Evolutionary conservation across 176 grass and related monocot genomes (phyloP).

Genomic region (Oryza punctata): DNA sequence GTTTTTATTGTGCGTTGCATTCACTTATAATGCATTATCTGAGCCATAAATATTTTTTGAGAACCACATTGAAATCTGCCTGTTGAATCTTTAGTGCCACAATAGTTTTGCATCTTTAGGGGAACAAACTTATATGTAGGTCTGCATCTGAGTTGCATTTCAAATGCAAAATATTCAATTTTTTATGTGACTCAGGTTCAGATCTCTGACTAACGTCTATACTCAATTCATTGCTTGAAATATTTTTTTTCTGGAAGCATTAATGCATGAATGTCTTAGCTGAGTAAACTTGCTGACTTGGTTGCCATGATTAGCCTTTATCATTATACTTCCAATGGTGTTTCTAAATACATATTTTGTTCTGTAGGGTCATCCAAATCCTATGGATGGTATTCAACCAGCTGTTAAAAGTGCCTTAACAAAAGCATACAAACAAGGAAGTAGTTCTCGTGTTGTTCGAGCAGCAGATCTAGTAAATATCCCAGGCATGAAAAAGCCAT

Average conservation of each 20-base stretch:
- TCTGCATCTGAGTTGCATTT: not conserved
- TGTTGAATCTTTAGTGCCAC: slow-evolving; percentile 14
- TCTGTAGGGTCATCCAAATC: slow-evolving; percentile 73
- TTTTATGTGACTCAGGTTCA: not conserved
- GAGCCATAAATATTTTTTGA: too few relatives aligned
- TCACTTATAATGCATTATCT: too few relatives aligned
- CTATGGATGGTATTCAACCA: slow-evolving; percentile 89
- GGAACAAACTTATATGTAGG: not conserved
- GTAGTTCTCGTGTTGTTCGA: slow-evolving; percentile 71
- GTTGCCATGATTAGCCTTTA: slow-evolving; percentile 6
- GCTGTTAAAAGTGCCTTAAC: slow-evolving; percentile 94
- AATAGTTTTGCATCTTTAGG: not conserved
- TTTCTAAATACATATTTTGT: slow-evolving; percentile 16
- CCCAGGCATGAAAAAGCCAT: slow-evolving; percentile 79
- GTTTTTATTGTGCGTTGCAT: slow-evolving; percentile 1
- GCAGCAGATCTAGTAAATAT: slow-evolving; percentile 86
- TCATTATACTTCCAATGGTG: not conserved
- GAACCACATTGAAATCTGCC: not conserved
- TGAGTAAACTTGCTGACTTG: slow-evolving; percentile 22
- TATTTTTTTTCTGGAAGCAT: slow-evolving; percentile 13
- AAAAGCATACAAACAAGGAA: slow-evolving; percentile 93
- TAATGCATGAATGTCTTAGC: not conserved
- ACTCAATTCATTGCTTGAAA: not conserved
- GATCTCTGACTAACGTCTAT: not conserved
- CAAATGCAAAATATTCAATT: not conserved